These are phyloP conservation scores for Thelonectria discophora DNA, from an alignment of 2,329 filamentous ascomycete genomes.

Conservation along the genomic window DNA sequence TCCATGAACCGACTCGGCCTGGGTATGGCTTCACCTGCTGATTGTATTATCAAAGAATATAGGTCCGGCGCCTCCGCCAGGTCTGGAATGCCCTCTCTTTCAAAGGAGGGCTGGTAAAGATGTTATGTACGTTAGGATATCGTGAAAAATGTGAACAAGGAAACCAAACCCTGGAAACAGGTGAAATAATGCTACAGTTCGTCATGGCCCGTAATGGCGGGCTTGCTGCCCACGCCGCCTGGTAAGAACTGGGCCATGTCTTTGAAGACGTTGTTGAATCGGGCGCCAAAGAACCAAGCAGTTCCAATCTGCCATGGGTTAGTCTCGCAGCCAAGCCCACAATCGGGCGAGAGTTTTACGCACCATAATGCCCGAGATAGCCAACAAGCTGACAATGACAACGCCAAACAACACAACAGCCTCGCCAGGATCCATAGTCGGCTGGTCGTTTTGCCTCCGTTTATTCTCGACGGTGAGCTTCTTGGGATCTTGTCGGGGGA, in stretches of 20 bases:
- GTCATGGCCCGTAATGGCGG: constrained; percentile 44
- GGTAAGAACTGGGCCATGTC: constrained; percentile 40
- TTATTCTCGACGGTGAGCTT: constrained; percentile 55
- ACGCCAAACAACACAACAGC: constrained; percentile 71
- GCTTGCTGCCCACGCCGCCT: constrained; percentile 34
- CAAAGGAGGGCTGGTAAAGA: constrained; percentile 26
- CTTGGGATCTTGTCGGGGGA: constrained; percentile 82
- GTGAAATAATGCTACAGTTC: constrained; percentile 46
- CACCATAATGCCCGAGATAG: constrained; percentile 85
- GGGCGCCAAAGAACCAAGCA: constrained; percentile 83
- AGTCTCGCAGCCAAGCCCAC: neutral
- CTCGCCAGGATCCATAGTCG: constrained; percentile 64
- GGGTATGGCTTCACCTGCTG: constrained; percentile 29
- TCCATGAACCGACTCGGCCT: constrained; percentile 28
- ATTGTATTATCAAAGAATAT: constrained; percentile 42
- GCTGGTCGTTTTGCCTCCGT: constrained; percentile 51
- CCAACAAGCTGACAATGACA: constrained; percentile 72
- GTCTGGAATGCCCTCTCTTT: constrained; percentile 18
- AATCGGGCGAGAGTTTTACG: constrained; percentile 44
- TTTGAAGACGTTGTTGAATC: constrained; percentile 68
- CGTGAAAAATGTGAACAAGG: constrained; percentile 37
- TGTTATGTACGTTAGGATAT: constrained; percentile 45
- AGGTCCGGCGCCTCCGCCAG: constrained; percentile 27
- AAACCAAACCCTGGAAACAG: constrained; percentile 29
- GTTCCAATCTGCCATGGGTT: constrained; percentile 68